A percentile compares a stretch with the other conserved stretches of the same genome.
phyloP scores from a whole-genome alignment of 129 eudicot species.

The Ambrosia trifida region DNA sequence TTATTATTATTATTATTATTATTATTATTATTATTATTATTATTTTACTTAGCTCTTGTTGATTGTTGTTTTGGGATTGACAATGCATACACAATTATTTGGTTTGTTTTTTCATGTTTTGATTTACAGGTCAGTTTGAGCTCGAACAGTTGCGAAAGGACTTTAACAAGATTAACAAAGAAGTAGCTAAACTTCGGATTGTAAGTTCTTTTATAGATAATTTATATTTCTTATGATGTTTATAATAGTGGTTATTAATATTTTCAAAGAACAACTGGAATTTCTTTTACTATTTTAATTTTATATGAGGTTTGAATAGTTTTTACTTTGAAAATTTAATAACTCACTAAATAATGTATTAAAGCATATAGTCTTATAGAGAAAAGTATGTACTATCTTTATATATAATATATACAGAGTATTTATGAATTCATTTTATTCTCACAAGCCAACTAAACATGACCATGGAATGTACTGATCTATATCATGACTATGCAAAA shows the following conservation, averaged over 20 bases:
- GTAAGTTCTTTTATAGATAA: constrained; percentile 44
- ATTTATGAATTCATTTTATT: too few species aligned
- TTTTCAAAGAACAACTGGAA: neutral
- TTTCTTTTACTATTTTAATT: neutral
- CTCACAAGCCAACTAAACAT: too few species aligned
- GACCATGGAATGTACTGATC: too few species aligned
- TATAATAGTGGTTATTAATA: neutral
- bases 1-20: too few species aligned
- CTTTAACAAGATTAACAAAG: constrained; percentile 70
- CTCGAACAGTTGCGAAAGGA: constrained; percentile 68
- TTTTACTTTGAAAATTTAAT: neutral
- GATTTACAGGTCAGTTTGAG: constrained; percentile 70
- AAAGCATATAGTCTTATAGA: too few species aligned
- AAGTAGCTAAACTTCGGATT: constrained; percentile 68
- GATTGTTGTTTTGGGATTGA: constrained; percentile 6
- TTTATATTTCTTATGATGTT: too few species aligned
- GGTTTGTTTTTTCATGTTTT: neutral
- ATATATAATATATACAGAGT: too few species aligned
- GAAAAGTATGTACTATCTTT: too few species aligned
- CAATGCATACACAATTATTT: neutral
- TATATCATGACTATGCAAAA: too few species aligned
- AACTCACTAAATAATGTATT: neutral
- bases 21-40: too few species aligned
- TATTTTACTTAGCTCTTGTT: constrained; percentile 5
- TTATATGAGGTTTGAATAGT: neutral